Conservation (phyloP, 257 asterid genomes). For the Nyctanthes arbortristis region DNA sequence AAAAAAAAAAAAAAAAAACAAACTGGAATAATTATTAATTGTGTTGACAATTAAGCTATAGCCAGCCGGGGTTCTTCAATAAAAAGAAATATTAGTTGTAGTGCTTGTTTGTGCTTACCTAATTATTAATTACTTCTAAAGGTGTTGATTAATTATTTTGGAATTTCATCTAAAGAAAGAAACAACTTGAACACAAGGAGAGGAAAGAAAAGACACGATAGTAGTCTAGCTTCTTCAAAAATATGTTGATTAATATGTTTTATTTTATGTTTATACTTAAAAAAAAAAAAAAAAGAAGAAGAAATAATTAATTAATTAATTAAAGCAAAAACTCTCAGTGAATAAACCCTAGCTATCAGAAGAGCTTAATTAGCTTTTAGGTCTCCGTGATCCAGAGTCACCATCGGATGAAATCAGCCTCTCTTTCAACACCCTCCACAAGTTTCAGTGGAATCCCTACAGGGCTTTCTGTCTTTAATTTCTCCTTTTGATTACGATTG, state of each 20-base stretch:
- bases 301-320: too few species aligned
- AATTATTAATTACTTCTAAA: too few species aligned
- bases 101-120: too few species aligned
- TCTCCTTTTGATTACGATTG: constrained; percentile 13
- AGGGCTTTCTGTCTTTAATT: not conserved
- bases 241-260: not conserved
- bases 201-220: too few species aligned
- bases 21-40: too few species aligned
- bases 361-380: not conserved
- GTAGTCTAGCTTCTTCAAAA: too few species aligned
- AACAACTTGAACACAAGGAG: too few species aligned
- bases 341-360: not conserved
- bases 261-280: not conserved
- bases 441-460: not conserved
- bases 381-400: not conserved
- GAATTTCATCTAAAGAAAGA: too few species aligned
- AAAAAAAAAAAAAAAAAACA: not conserved
- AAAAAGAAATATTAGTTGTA: too few species aligned
- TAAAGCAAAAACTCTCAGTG: not conserved
- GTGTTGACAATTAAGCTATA: too few species aligned
- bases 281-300: not conserved
- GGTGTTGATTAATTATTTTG: too few species aligned
- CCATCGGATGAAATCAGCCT: not conserved
- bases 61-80: too few species aligned
- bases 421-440: not conserved